Base-by-base conservation (phyloP, 1,284 basidiomycete genomes). In the Sanghuangporus baumii region DNA sequence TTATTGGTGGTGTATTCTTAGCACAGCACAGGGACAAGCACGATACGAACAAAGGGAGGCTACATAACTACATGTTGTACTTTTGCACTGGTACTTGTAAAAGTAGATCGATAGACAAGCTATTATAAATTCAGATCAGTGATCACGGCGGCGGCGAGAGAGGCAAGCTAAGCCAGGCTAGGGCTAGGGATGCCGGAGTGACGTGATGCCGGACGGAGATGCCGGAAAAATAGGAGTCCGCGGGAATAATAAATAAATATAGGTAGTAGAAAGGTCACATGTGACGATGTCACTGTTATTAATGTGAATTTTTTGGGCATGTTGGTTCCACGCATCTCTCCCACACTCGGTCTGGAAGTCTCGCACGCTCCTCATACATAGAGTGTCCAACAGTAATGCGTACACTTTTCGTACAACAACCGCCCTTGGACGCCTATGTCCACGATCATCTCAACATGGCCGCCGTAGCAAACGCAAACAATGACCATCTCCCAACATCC, bases 401-500 rank as follows among this genome's bases (percentile, higher is more conserved):
- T 40, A 64, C 63, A n/a, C 48, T 64, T 31, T 62, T 58, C 61
- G 56, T 56, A 38, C 61, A 55, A 4, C 61, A 20, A 41, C 61
- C 61, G 11, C 47, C 38, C 43, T 23, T 48, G 47, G 61, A 62
- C 37, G 50, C 58, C 26, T 50, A 63, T 55, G 43, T 60, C 12
- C 62, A 63, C 40, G 43, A 50, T 31, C 26, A 31, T 1, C 34
- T 59, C 51, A 51, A 48, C 46, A 63, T 59, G 57, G 57, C 62
- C 37, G 58, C 51, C 26, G 54, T 60, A 31, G 54, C 52, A 9
- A 20, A 36, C 40, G 47, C 52, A 9, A 20, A 20, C 41, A 55
- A 55, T 57, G 73, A 76, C 55, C 70, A 71, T 54, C 75, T 74
- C 58, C 73, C 73, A 54, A 74, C 72, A 63, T 64, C 69, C 61